phyloP scores from a whole-genome alignment of 2,329 filamentous ascomycete species.

The Hymenotorrendiella dingleyae region DNA sequence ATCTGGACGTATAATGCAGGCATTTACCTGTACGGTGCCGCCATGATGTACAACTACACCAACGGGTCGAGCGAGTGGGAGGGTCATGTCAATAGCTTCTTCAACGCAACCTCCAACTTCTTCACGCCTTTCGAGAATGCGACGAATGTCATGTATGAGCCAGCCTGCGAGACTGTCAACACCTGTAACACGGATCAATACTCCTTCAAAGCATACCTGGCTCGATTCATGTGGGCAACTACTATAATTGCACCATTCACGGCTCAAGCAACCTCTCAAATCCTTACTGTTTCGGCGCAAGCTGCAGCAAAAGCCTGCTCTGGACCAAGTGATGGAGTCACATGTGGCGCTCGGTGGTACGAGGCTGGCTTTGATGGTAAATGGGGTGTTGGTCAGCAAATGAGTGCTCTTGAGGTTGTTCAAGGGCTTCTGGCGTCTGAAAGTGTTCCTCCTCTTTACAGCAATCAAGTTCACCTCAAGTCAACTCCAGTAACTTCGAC shows the following conservation, averaged over 20 bases:
- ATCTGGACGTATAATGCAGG: conserved; percentile 63
- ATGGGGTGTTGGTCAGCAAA: conserved; percentile 55
- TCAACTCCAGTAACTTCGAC: conserved; percentile 3
- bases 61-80: conserved; percentile 46
- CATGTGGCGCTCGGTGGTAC: conserved; percentile 59
- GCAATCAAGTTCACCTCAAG: conserved; percentile 16
- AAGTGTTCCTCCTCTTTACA: conserved; percentile 36
- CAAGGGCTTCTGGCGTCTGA: conserved; percentile 49
- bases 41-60: conserved; percentile 58
- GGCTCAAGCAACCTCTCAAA: conserved; percentile 38
- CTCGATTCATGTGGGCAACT: conserved; percentile 57
- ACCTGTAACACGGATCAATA: conserved; percentile 59
- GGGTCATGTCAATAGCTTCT: conserved; percentile 44
- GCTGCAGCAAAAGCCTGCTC: conserved; percentile 53
- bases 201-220: conserved; percentile 63
- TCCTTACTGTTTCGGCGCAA: conserved; percentile 45
- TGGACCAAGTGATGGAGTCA: conserved; percentile 44
- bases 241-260: conserved; percentile 52
- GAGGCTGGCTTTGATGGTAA: conserved; percentile 48
- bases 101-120: conserved; percentile 46
- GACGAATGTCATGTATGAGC: conserved; percentile 59
- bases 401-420: conserved; percentile 58
- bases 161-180: conserved; percentile 53
- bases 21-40: conserved; percentile 59
- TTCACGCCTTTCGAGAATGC: conserved; percentile 47